Base-by-base conservation (phyloP, 495 filamentous ascomycete species). In the Podospora anserina region DNA sequence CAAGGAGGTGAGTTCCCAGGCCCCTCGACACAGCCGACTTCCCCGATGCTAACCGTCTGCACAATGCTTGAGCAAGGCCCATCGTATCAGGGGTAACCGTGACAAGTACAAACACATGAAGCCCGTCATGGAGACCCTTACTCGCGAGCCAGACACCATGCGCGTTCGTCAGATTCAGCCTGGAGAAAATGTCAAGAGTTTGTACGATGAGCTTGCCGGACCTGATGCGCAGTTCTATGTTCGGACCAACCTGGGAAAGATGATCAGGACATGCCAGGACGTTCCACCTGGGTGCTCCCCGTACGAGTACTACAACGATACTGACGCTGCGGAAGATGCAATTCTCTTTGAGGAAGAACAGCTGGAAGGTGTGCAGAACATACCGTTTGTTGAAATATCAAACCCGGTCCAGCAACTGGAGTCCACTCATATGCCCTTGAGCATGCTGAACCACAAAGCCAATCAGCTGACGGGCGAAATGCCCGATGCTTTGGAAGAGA, bases 311-410 rank as follows among this genome's bases (percentile, higher is more conserved):
- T 86, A 85, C 67, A 80, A 79, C 57, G 76, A 84, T 66, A 76
- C 78, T 13, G 81, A 86, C 63, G 78, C 68, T 4, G 75, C 79
- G 5, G 84, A 86, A 69, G 82, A 86, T 53, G 66, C 70, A 15
- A 66, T 84, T 9, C 69, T 86, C 13, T 84, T 86, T 68, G 77
- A 80, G 1, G 79, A 85, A 59, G 80, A 82, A 66, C 26, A 64
- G 1, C 54, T 49, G 11, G 68, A 69, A 18, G 70, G 68, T 0
- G 70, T 68, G n/a, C 66, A 74, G 7, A 72, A 78, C 55, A 74
- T 78, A 2, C 75, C 78, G 0, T 80, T 79, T 63, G 77, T 71
- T 53, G 78, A 79, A 53, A 74, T 80, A 3, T 71, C 56, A 54
- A 82, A 79, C 69, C 70, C 77, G 18, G 69, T 84, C 20, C 78